Base-by-base conservation (phyloP, 257 asterid species). In the Gentiana macrophylla region DNA sequence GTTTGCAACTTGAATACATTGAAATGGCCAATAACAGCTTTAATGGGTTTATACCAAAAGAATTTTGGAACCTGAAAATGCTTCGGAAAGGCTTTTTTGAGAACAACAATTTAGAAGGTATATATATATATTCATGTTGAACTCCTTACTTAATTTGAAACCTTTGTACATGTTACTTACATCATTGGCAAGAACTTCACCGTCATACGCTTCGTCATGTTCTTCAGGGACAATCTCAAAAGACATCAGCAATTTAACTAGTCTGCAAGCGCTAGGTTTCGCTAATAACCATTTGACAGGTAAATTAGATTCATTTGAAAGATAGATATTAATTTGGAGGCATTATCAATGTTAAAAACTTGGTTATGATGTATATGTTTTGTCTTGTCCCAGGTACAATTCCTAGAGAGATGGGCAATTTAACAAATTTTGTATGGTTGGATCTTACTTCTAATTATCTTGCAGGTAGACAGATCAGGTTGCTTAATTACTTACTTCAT, bases 31-130 rank as follows among this genome's bases (percentile, higher is more conserved):
- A n/a, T n/a, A n/a, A n/a, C n/a, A n/a, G n/a, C n/a, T n/a, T n/a
- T n/a, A n/a, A n/a, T n/a, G n/a, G n/a, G n/a, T n/a, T n/a, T n/a
- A 60, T 73, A 55, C 76, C 77, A 13, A 49, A 50, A 10, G 79
- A 73, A 58, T 54, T 77, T 48, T 62, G 72, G 35, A 60, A 67
- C 5, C 74, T 77, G 37, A 64, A 66, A 1, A 11, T 13, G 12
- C 69, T 76, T 2, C 32, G 8, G 33, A 1, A 24, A 4, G 38
- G 71, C 61, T 35, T 52, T 49, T 70, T 75, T 11, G 68, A 64
- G 15, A 52, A 7, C 3, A 68, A 67, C 53, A 53, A 72, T 45
- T 64, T 74, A 49, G 47, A 32, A 51, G 73, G 80, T 74, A 52
- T 0, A n/a, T n/a, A n/a, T n/a, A n/a, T n/a, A n/a, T n/a, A n/a